These are phyloP conservation scores for Podospora pseudopauciseta DNA, from an alignment of 495 filamentous ascomycete species.

Conservation along the genomic window DNA sequence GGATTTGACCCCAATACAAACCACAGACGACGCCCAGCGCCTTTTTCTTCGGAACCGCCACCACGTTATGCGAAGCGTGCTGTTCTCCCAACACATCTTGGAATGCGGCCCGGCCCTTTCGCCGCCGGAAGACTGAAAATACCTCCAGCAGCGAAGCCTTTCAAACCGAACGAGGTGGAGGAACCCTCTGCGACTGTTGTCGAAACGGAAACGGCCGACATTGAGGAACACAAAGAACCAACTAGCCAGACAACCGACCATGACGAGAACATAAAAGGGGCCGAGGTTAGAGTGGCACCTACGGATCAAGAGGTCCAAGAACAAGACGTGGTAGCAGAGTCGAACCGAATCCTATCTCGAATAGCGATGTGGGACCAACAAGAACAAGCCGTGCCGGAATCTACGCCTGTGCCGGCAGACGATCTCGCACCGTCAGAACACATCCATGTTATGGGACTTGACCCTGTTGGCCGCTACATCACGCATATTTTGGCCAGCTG, in stretches of 20 bases:
- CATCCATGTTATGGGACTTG: slow-evolving; percentile 53
- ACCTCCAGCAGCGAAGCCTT: not conserved
- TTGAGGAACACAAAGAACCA: not conserved
- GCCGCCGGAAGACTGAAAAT: not conserved
- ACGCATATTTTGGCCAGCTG: slow-evolving; percentile 45
- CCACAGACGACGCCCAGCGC: not conserved
- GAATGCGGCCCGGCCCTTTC: not conserved
- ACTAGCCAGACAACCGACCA: not conserved
- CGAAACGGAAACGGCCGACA: not conserved
- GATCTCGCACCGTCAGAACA: slow-evolving; percentile 27
- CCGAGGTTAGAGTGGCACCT: not conserved
- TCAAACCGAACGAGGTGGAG: not conserved
- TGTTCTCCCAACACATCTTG: not conserved
- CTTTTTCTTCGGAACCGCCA: not conserved
- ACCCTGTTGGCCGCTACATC: slow-evolving; percentile 47
- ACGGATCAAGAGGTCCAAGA: not conserved
- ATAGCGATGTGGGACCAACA: slow-evolving; percentile 13
- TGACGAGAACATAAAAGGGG: not conserved
- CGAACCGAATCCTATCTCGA: slow-evolving; percentile 1
- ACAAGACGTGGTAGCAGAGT: not conserved
- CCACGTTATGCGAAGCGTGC: not conserved
- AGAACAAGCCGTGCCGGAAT: not conserved
- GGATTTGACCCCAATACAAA: not conserved
- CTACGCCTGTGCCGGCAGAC: not conserved
- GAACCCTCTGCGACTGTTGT: not conserved